Evolutionary conservation across 257 asterid genomes (phyloP), one percentile per base, ranked within the genome.

Genomic region (Nicotiana attenuata): DNA sequence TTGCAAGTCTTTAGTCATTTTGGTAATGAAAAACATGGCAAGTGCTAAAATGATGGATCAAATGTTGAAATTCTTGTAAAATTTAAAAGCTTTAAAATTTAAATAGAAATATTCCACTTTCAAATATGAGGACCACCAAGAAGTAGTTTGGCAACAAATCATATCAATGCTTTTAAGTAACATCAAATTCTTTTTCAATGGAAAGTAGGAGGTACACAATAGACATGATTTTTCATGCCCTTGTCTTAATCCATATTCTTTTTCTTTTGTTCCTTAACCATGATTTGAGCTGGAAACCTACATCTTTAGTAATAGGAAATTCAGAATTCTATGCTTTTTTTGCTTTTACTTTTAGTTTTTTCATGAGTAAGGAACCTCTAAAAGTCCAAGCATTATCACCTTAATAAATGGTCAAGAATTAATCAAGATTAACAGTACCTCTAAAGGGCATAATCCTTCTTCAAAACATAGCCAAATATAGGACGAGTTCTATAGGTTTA

Each of bases 101-200:
- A 75, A 47, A 75, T 75, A 75, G 80, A 75, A 75, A 24, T 1
- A 75, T 14, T 1, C 80, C 80, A 75, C 64, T 75, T 50, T 75
- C 4, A 20, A 22, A 10, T 1, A 57, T 19, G 26, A 57, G 26
- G 64, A 57, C 64, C 24, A 19, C 64, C 24, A 19, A 57, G 64
- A 57, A 57, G 24, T 57, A 57, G 11, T 60, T 65, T 65, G 41
- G 71, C 45, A 22, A 73, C 9, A 3, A 14, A 47, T 29, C 29
- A 75, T 75, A 75, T 50, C 45, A 50, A 7, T 75, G 45, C 26
- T 50, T 50, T 75, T 50, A 20, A 75, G 64, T 75, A 50, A 26
- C 20, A 8, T 50, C 63, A 50, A 57, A 24, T 22, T 75, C 16
- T 8, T 75, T 75, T 53, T 24, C 45, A 75, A 15, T 47, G 41